Percentiles rank a stretch among this genome's conserved stretches.
Conservation (phyloP, 108 stramenopile genomes). For the Nitzschia palea region DNA sequence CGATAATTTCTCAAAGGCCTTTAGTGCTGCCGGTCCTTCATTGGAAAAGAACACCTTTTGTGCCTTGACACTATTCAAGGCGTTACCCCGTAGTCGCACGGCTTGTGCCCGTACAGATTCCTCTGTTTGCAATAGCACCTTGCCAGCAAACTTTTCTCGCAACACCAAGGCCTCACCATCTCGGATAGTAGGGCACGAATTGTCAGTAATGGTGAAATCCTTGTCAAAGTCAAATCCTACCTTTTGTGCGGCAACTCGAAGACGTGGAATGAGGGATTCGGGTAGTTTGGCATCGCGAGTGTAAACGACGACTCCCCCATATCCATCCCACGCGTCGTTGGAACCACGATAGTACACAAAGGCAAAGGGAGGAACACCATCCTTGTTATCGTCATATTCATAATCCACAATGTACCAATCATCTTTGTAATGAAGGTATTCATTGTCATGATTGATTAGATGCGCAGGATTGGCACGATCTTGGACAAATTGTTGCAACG, state of each 20-base stretch:
- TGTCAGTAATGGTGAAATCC: constrained; percentile 78
- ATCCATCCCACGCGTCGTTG: constrained; percentile 97
- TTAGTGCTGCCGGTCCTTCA: constrained; percentile 42
- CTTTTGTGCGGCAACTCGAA: constrained; percentile 82
- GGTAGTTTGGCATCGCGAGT: constrained; percentile 83
- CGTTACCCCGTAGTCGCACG: constrained; percentile 69
- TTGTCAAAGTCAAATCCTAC: constrained; percentile 84
- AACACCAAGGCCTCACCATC: constrained; percentile 59
- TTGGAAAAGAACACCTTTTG: constrained; percentile 70
- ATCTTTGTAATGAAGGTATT: constrained; percentile 96
- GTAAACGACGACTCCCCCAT: constrained; percentile 94
- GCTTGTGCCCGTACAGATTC: constrained; percentile 77
- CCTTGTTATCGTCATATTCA: constrained; percentile 74
- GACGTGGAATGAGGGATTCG: constrained; percentile 72
- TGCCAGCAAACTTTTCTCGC: constrained; percentile 83
- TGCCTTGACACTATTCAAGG: constrained; percentile 69
- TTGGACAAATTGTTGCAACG: constrained; percentile 88
- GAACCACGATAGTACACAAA: constrained; percentile 93
- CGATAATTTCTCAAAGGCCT: constrained; percentile 70
- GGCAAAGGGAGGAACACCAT: constrained; percentile 83
- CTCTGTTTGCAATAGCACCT: constrained; percentile 77
- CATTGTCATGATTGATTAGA: constrained; percentile 96
- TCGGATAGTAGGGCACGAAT: constrained; percentile 57
- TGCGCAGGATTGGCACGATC: constrained; percentile 85
- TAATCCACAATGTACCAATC: constrained; percentile 97